Evolutionary conservation across 345 rosid species (phyloP).

Genomic region (Combretum micranthum): DNA sequence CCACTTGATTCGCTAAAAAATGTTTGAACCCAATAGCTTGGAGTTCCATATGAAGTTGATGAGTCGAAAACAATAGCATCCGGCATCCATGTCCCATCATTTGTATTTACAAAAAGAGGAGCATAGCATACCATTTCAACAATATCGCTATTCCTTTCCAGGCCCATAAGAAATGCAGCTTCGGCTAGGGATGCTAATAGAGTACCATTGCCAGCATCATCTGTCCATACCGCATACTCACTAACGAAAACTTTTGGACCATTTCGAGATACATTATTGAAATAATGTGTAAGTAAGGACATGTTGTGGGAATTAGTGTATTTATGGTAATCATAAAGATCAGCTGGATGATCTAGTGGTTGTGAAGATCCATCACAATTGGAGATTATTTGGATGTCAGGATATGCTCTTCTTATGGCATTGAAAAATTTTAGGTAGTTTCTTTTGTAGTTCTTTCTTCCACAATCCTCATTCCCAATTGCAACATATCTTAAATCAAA

Average conservation of each 20-base stretch:
- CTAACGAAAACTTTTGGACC: constrained; percentile 99
- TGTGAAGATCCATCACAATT: constrained; percentile 85
- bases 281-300: constrained; percentile 57
- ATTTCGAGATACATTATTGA: constrained; percentile 56
- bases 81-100: constrained; percentile 88
- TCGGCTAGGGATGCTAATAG: constrained; percentile 89
- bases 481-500: constrained; percentile 91
- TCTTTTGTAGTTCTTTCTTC: constrained; percentile 75
- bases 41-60: constrained; percentile 72
- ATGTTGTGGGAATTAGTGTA: constrained; percentile 64
- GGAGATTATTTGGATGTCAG: constrained; percentile 82
- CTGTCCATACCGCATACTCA: constrained; percentile 84
- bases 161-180: constrained; percentile 84
- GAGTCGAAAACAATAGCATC: constrained; percentile 92
- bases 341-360: constrained; percentile 80
- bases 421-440: constrained; percentile 84
- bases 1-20: constrained; percentile 79
- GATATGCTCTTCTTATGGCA: constrained; percentile 67
- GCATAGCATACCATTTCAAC: constrained; percentile 97
- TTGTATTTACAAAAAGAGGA: constrained; percentile 83
- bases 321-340: constrained; percentile 85
- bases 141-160: constrained; percentile 89
- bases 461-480: constrained; percentile 89
- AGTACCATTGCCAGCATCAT: constrained; percentile 89
- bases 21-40: constrained; percentile 90